phyloP scores from a whole-genome alignment of 805 yeast species.

The Candida peoriensis region DNA sequence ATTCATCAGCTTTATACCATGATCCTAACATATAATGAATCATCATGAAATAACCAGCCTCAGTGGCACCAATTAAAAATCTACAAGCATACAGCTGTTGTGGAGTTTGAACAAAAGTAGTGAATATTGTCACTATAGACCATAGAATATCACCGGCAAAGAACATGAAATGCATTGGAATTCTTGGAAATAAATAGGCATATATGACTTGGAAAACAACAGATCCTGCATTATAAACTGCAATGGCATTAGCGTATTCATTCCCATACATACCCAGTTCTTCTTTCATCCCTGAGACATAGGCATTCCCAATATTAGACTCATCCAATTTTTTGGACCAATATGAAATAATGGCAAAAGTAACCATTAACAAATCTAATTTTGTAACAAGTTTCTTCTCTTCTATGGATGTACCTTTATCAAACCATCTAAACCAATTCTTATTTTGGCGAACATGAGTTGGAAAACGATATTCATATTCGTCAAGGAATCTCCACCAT shows the following conservation, averaged over 20 bases:
- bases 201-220: slow-evolving; percentile 60
- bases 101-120: slow-evolving; percentile 2
- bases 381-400: slow-evolving; percentile 40
- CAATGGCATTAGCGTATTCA: slow-evolving; percentile 56
- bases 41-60: slow-evolving; percentile 13
- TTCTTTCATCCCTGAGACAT: slow-evolving; percentile 43
- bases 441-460: not conserved
- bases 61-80: slow-evolving; percentile 12
- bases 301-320: slow-evolving; percentile 37
- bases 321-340: slow-evolving; percentile 51
- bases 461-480: not conserved
- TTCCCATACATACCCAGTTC: slow-evolving; percentile 43
- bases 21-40: slow-evolving; percentile 55
- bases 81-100: slow-evolving; percentile 2
- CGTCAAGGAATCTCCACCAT: not conserved
- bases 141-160: slow-evolving; percentile 12
- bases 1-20: slow-evolving; percentile 54
- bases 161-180: slow-evolving; percentile 40
- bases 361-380: slow-evolving; percentile 45
- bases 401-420: slow-evolving; percentile 40
- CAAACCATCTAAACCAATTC: slow-evolving; percentile 54
- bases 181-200: slow-evolving; percentile 47
- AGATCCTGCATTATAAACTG: slow-evolving; percentile 53
- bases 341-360: slow-evolving; percentile 53
- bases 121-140: slow-evolving; percentile 5